A percentile compares a stretch with the other conserved stretches of the same genome.
Evolutionary conservation across 495 filamentous ascomycete species (phyloP).

Genomic region (Physcia stellaris): DNA sequence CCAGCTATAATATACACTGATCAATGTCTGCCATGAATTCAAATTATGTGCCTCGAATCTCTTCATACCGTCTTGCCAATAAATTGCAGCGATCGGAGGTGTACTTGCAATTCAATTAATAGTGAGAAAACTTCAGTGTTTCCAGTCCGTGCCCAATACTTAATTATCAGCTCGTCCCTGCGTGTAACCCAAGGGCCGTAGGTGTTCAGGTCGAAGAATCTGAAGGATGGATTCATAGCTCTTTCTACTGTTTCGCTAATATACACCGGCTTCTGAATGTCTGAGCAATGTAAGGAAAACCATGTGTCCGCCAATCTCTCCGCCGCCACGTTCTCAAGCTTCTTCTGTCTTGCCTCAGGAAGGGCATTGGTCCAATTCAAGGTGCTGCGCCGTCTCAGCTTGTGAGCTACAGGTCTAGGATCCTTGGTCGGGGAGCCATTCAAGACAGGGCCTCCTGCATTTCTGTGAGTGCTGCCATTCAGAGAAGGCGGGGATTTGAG

Average conservation of each 20-base stretch:
- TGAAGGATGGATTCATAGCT: slow-evolving; percentile 83
- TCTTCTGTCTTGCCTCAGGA: slow-evolving; percentile 56
- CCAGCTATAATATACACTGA: slow-evolving; percentile 39
- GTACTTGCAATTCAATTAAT: slow-evolving; percentile 58
- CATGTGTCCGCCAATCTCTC: slow-evolving; percentile 74
- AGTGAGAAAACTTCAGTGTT: slow-evolving; percentile 43
- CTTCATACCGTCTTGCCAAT: slow-evolving; percentile 49
- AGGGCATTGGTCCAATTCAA: slow-evolving; percentile 53
- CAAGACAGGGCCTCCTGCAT: too few relatives aligned
- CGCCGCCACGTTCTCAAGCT: slow-evolving; percentile 57
- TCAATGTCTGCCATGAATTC: too few relatives aligned
- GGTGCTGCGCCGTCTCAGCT: slow-evolving; percentile 50
- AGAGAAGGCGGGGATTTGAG: slow-evolving; percentile 27
- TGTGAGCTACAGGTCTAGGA: slow-evolving; percentile 14
- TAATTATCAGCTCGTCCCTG: slow-evolving; percentile 48
- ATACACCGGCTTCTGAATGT: slow-evolving; percentile 61
- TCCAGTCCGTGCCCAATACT: slow-evolving; percentile 60
- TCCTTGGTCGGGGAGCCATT: slow-evolving; percentile 11
- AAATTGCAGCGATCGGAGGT: slow-evolving; percentile 61
- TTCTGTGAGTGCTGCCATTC: slow-evolving; percentile 4
- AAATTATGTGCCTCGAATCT: too few relatives aligned
- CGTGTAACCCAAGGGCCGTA: slow-evolving; percentile 55
- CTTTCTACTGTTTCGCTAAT: slow-evolving; percentile 72
- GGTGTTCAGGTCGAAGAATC: slow-evolving; percentile 64
- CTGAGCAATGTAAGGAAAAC: slow-evolving; percentile 68